Base-by-base conservation (phyloP, 352 stramenopile species). In the Pythium chondricola region DNA sequence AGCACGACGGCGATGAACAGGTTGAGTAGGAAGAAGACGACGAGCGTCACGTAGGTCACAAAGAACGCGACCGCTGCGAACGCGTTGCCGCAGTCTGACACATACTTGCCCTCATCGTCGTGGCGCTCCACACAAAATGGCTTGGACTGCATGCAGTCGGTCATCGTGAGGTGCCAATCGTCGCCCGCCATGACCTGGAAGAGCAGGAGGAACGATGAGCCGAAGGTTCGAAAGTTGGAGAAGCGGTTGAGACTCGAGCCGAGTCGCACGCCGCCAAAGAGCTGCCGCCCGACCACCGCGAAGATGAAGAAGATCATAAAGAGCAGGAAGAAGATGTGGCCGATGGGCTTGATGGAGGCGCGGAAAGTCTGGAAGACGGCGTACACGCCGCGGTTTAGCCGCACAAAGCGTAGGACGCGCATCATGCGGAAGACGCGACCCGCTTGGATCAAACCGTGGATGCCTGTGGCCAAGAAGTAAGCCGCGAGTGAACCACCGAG, bases 231-330 rank as follows among this genome's bases (percentile, higher is more conserved):
- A 26, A 90, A 90, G 43, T 90, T 88, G 20, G 74, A 83, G 50
- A 85, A 85, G 13, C 48, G 51, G 52, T 76, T 90, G 56, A 90
- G 67, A 9, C 67, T 65, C 30, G 74, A 46, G 0, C 79, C 79
- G 40, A 69, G 79, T 4, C 68, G 66, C 39, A 88, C 61, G 3
- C 68, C 74, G 11, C 79, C 79, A 48, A 88, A 90, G 43, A 90
- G 71, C 65, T 90, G 78, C 0, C 75, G 71, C 4, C 71, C 79
- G 18, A 90, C 63, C 17, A 85, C 71, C 13, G 79, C 75, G 33
- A 88, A 90, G 57, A 90, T 86, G 63, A 85, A 90, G 57, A 87
- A 84, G 46, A 88, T 82, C 65, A 84, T 78, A 44, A 84, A 74
- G 46, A 90, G 75, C 58, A 90, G 65, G 33, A 88, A 88, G 59